Evolutionary conservation across 768 basidiomycete species (phyloP), one percentile per base, ranked within the genome.

Genomic region (Arthromyces matolae): DNA sequence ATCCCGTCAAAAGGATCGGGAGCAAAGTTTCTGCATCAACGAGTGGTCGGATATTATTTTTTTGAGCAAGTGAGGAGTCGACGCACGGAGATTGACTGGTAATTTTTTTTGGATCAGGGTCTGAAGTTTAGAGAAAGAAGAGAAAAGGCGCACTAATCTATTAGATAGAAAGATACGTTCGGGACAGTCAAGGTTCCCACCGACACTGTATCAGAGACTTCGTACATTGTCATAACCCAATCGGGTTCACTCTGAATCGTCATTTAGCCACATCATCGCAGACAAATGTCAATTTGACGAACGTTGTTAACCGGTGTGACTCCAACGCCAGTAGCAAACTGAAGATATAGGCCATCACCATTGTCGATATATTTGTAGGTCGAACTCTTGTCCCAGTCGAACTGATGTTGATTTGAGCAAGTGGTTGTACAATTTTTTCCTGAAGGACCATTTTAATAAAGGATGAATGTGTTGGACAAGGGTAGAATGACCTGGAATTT

Each of bases 241-340:
- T 80, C 70, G 20, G 64, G 34, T 69, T 70, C 16, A 76, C 76
- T 6, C 79, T 80, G n/a, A n/a, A n/a, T n/a, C n/a, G n/a, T n/a
- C n/a, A n/a, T n/a, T n/a, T n/a, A n/a, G n/a, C n/a, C n/a, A n/a
- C n/a, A n/a, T n/a, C n/a, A 10, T 20, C 18, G 28, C 9, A 62
- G 79, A 79, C 13, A 81, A 73, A 43, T 8, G n/a, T n/a, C 13
- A 31, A 35, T 16, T 13, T n/a, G 20, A 28, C 44, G 2, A 8
- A 51, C 53, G 3, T 19, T 19, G 16, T 55, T 45, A 10, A 41
- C 49, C 8, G 53, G 50, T 6, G 49, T 55, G 22, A 55, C 49
- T 4, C 53, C 49, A 5, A 41, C 37, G 4, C 53, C 53, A 7
- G 50, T 55, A 5, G 46, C 33, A 37, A 54, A 55, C 18, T 55